A percentile compares a stretch with the other conserved stretches of the same genome.
phyloP scores from a whole-genome alignment of 1,284 basidiomycete genomes.

The Tranzscheliella williamsii region DNA sequence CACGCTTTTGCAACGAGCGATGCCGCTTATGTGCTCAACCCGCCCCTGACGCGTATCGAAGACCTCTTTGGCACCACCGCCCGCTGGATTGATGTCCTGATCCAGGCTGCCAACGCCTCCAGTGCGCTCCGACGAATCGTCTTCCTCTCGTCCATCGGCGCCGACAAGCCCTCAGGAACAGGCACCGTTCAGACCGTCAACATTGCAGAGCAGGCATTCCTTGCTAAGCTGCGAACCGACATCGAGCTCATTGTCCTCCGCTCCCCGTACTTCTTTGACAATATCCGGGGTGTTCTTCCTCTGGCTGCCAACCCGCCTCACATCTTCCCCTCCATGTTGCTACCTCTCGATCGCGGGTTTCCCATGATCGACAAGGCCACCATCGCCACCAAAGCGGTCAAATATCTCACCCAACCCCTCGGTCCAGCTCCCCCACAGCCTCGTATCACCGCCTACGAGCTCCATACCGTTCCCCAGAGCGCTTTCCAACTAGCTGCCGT shows the following conservation, averaged over 20 bases:
- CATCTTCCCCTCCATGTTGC: constrained; percentile 11
- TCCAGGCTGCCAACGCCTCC: constrained; percentile 12
- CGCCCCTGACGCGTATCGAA: constrained; percentile 5
- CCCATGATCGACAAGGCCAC: constrained; percentile 1
- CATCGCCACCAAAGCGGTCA: constrained; percentile 14
- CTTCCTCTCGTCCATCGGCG: constrained; percentile 16
- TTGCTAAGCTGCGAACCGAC: constrained; percentile 7
- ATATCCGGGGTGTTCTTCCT: constrained; percentile 6
- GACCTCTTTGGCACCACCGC: constrained; percentile 4
- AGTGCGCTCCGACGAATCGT: constrained; percentile 11
- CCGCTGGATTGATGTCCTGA: constrained; percentile 2
- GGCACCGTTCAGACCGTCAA: constrained; percentile 7
- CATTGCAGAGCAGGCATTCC: constrained; percentile 8
- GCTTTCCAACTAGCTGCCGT: constrained; percentile 11
- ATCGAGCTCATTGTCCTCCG: constrained; percentile 7
- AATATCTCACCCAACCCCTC: constrained; percentile 7
- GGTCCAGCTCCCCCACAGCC: constrained; percentile 1
- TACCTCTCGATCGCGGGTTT: constrained; percentile 13
- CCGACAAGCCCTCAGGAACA: constrained; percentile 5
- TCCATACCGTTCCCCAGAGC: constrained; percentile 6
- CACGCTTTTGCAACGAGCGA: constrained; percentile 15
- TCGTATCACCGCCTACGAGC: constrained; percentile 8
- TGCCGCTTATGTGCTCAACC: constrained; percentile 20
- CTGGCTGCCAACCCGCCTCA: constrained; percentile 15
- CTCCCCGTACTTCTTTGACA: constrained; percentile 8